Conservation (phyloP, 2,329 filamentous ascomycete genomes). For the Ceratocystiopsis brevicomis region DNA sequence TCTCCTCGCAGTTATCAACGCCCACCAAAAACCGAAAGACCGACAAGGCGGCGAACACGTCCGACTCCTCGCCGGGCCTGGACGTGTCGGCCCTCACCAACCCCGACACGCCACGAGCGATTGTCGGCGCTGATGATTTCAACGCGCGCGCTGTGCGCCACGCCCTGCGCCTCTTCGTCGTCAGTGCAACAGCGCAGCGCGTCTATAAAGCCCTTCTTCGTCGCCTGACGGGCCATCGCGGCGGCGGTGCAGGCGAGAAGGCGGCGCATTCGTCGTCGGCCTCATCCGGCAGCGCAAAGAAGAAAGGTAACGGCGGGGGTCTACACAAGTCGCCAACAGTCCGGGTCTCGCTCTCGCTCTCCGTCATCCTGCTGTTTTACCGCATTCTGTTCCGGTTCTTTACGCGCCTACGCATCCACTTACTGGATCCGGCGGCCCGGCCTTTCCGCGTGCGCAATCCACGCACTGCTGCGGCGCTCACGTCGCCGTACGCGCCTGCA, state of each 20-base stretch:
- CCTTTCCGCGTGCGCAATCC: conserved; percentile 75
- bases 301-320: conserved; percentile 19
- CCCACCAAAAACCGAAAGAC: too few relatives aligned
- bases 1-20: too few relatives aligned
- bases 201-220: conserved; percentile 35
- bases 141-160: conserved; percentile 53
- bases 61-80: conserved; percentile 7
- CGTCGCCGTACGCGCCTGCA: conserved; percentile 67
- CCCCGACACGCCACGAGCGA: conserved; percentile 1
- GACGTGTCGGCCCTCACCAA: conserved; percentile 1
- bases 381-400: conserved; percentile 84
- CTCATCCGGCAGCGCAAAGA: conserved; percentile 22
- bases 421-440: conserved; percentile 61
- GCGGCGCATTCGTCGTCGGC: background rate
- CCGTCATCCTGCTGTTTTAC: conserved; percentile 66
- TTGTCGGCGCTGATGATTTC: conserved; percentile 37
- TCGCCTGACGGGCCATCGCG: conserved; percentile 22
- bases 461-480: conserved; percentile 51
- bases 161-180: conserved; percentile 50
- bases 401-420: conserved; percentile 53
- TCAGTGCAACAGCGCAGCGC: conserved; percentile 44
- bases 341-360: conserved; percentile 64
- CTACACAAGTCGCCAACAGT: conserved; percentile 49
- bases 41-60: background rate
- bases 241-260: conserved; percentile 16